Base-by-base conservation (phyloP, 2,329 filamentous ascomycete species). In the Pyrenophora tritici-repentis region DNA sequence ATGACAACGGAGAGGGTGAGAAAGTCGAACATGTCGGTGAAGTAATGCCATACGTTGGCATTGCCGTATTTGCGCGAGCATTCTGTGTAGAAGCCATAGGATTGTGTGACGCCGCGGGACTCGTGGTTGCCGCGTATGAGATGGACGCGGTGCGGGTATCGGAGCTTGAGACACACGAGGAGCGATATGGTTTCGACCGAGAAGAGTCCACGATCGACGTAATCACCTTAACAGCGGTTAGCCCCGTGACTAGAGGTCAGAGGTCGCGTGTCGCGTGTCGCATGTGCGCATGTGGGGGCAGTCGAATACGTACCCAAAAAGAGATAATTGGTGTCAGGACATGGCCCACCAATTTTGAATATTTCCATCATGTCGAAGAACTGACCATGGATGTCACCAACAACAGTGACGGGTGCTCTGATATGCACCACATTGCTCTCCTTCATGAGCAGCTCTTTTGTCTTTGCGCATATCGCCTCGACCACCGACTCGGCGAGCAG, bases 361-460 rank as follows among this genome's bases (percentile, higher is more conserved):
- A 99, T 97, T 81, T 99, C 94, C 61, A 99, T 94, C 78, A 99
- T 86, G 75, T 99, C 94, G 76, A 93, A 97, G 79, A 99, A 99
- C 76, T 99, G 94, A 52, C 94, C 94, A 75, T 99, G 94, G 63
- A 99, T 99, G 74, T 99, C 94, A 61, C 94, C 94, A 33, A 99
- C 94, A 8, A 99, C 94, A 13, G 94, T 99, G 52, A 99, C 91
- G 2, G 94, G 94, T 26, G 94, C 92, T 65, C 86, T 86, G 57
- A 99, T 95, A 75, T 99, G 94, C 54, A 99, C 94, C 57, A 99
- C 94, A 77, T 99, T 99, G 83, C 93, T 97, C 85, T 99, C 94
- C 73, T 95, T 93, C 94, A 99, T 99, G 64, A 99, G 83, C 65
- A 99, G 82, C 80, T 99, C 94, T 73, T 99, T 99, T 17, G 95